Percentiles rank a stretch among this genome's conserved stretches.
These are phyloP conservation scores for Cydonia oblonga DNA, from an alignment of 331 rosid genomes.

Conservation along the genomic window DNA sequence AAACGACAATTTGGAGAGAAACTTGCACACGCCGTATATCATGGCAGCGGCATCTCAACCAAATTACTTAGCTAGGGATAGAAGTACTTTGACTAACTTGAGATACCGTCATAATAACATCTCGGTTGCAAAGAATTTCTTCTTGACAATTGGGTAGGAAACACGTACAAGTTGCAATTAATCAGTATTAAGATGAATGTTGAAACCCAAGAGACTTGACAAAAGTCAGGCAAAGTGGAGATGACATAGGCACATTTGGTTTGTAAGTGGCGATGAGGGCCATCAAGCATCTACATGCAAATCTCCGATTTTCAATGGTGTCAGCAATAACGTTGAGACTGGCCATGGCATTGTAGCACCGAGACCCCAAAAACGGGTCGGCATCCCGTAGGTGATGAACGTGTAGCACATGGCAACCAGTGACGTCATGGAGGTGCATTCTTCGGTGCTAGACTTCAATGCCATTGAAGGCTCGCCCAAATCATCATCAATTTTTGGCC, in stretches of 20 bases:
- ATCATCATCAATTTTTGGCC: constrained; percentile 13
- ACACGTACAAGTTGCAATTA: constrained; percentile 23
- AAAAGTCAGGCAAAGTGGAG: constrained; percentile 41
- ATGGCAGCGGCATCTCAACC: neutral
- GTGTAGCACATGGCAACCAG: constrained; percentile 32
- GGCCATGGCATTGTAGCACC: constrained; percentile 42
- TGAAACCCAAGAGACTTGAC: constrained; percentile 54
- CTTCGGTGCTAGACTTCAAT: constrained; percentile 6
- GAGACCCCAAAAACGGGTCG: constrained; percentile 43
- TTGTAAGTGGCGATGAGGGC: constrained; percentile 25
- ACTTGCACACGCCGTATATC: too few species aligned
- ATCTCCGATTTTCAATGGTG: constrained; percentile 16
- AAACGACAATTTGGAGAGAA: neutral
- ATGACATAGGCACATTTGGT: constrained; percentile 31
- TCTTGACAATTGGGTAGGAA: neutral
- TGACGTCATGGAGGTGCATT: constrained; percentile 34
- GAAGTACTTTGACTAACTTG: neutral
- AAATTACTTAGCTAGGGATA: neutral
- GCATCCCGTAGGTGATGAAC: constrained; percentile 36
- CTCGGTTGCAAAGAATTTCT: accelerated
- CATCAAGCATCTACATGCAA: constrained; percentile 42
- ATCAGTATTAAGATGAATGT: constrained; percentile 29
- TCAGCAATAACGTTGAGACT: constrained; percentile 18
- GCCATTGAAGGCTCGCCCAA: neutral
- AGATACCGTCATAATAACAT: too few species aligned